A percentile compares a stretch with the other conserved stretches of the same genome.
phyloP scores from a whole-genome alignment of 768 basidiomycete species.

The Cantharellus anzutake region DNA sequence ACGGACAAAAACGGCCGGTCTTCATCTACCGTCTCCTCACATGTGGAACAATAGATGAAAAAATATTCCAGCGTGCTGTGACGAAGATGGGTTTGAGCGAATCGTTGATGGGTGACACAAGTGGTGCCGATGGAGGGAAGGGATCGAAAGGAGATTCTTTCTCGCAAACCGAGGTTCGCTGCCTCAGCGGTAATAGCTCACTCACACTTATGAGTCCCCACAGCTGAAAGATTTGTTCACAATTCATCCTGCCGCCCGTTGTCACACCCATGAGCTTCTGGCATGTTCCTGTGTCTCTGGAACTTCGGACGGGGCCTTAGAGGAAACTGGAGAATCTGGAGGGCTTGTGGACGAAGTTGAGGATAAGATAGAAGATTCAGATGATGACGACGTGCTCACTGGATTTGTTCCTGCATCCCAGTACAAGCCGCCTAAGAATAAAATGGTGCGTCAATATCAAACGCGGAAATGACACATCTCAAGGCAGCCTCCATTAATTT shows the following conservation, averaged over 20 bases:
- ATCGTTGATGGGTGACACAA: slow-evolving; percentile 13
- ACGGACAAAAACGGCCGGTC: slow-evolving; percentile 85
- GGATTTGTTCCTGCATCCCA: neutral
- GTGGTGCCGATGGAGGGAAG: slow-evolving; percentile 20
- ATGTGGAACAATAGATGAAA: slow-evolving; percentile 83
- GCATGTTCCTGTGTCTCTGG: slow-evolving; percentile 30
- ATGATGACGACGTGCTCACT: neutral
- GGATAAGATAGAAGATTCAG: neutral
- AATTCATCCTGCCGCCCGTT: slow-evolving; percentile 56
- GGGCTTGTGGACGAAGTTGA: neutral
- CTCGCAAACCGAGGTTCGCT: slow-evolving; percentile 60
- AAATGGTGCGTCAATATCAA: neutral
- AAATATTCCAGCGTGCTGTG: slow-evolving; percentile 85
- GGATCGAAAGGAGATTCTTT: slow-evolving; percentile 69
- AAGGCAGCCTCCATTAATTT: neutral
- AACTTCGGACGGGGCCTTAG: neutral
- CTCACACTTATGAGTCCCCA: slow-evolving; percentile 2
- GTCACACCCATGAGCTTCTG: slow-evolving; percentile 86
- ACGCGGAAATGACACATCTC: neutral
- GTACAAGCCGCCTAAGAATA: neutral
- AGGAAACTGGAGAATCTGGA: neutral
- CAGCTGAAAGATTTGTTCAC: slow-evolving; percentile 87
- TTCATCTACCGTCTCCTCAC: slow-evolving; percentile 80
- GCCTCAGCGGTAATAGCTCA: slow-evolving; percentile 1
- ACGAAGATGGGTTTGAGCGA: slow-evolving; percentile 84